Conservation (phyloP, 257 asterid genomes). For the Scutellaria minor region DNA sequence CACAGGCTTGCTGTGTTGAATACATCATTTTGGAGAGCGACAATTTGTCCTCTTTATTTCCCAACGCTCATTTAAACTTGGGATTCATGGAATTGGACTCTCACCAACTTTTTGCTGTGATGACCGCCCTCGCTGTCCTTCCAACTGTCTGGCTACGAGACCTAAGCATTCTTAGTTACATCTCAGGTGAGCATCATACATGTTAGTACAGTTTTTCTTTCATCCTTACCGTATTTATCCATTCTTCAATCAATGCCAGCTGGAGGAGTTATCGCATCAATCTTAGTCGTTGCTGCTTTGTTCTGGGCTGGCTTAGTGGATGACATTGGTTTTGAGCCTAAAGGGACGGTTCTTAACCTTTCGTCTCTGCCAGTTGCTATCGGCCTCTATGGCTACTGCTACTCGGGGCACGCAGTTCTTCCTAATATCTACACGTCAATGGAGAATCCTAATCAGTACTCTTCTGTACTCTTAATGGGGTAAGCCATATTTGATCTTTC, state of each 20-base stretch:
- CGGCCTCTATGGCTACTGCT: slow-evolving; percentile 94
- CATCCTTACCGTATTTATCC: not conserved
- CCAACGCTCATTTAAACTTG: slow-evolving; percentile 70
- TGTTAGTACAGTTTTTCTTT: not conserved
- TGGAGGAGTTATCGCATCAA: slow-evolving; percentile 97
- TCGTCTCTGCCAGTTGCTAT: slow-evolving; percentile 91
- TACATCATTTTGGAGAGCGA: slow-evolving; percentile 90
- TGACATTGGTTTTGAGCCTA: slow-evolving; percentile 56
- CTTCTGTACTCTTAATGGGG: slow-evolving; percentile 81
- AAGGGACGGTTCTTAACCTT: slow-evolving; percentile 62
- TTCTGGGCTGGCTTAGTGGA: slow-evolving; percentile 93
- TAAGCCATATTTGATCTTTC: slow-evolving; percentile 14
- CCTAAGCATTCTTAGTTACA: slow-evolving; percentile 83
- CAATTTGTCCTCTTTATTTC: slow-evolving; percentile 85
- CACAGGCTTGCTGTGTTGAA: slow-evolving; percentile 92
- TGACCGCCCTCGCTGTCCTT: slow-evolving; percentile 76
- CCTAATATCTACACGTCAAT: slow-evolving; percentile 92
- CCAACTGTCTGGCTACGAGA: slow-evolving; percentile 88
- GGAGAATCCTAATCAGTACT: slow-evolving; percentile 79
- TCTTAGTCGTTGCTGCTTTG: slow-evolving; percentile 76
- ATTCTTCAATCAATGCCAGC: slow-evolving; percentile 48
- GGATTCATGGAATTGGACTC: slow-evolving; percentile 63
- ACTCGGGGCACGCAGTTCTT: slow-evolving; percentile 93
- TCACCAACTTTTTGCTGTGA: slow-evolving; percentile 70
- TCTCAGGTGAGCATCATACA: slow-evolving; percentile 67